These are phyloP conservation scores for Mollisia scopiformis DNA, from an alignment of 2,329 filamentous ascomycete species.

Conservation along the genomic window DNA sequence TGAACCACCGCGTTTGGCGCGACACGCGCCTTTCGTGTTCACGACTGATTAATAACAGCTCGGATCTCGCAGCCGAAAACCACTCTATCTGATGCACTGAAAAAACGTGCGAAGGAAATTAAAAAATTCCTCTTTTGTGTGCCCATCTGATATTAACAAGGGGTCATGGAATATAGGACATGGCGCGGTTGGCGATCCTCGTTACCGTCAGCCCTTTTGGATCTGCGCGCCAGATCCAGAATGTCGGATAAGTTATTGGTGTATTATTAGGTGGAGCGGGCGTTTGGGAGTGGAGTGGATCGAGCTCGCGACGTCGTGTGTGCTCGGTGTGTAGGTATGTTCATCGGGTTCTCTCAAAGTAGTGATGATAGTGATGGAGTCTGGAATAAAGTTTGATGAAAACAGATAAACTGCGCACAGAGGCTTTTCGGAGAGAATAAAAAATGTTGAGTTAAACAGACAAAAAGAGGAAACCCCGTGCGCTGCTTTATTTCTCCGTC, in stretches of 20 bases:
- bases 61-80: background rate
- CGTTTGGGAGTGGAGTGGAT: too few relatives aligned
- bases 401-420: conserved; percentile 22
- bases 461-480: too few relatives aligned
- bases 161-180: conserved; percentile 12
- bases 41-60: too few relatives aligned
- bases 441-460: too few relatives aligned
- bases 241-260: conserved; percentile 22
- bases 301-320: conserved; percentile 6
- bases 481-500: conserved; percentile 34
- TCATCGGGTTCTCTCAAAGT: too few relatives aligned
- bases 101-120: conserved; percentile 20
- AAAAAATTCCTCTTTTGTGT: too few relatives aligned
- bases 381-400: conserved; percentile 19
- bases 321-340: too few relatives aligned
- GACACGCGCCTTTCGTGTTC: too few relatives aligned
- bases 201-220: conserved; percentile 19
- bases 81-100: conserved; percentile 19
- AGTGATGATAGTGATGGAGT: background rate
- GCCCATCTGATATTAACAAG: conserved; percentile 21
- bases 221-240: conserved; percentile 27
- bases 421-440: too few relatives aligned
- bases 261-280: too few relatives aligned
- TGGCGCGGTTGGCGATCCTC: too few relatives aligned
- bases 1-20: too few relatives aligned